Evolutionary conservation across 768 basidiomycete genomes (phyloP).

Genomic region (Lactifluus piperatus): DNA sequence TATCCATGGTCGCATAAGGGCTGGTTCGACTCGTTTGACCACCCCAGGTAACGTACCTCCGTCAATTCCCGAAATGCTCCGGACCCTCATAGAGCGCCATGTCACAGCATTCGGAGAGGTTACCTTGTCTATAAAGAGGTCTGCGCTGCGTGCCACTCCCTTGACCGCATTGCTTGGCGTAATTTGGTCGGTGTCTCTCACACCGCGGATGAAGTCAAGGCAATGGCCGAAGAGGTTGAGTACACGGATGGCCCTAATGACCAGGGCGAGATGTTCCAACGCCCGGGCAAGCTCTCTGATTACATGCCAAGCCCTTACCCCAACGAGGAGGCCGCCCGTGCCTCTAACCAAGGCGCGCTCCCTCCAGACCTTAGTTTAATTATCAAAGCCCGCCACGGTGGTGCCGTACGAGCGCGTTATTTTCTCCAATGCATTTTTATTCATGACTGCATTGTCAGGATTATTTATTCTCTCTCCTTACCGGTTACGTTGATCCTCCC

Average conservation of each 20-base stretch:
- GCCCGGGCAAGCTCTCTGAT: conserved; percentile 97
- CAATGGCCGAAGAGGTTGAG: conserved; percentile 94
- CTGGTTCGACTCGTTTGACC: conserved; percentile 85
- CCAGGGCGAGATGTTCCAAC: conserved; percentile 96
- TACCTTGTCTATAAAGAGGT: conserved; percentile 99
- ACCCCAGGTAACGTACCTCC: conserved; percentile 67
- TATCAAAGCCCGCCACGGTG: conserved; percentile 96
- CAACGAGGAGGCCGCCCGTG: conserved; percentile 95
- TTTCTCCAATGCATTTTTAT: background rate
- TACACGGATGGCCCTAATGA: conserved; percentile 94
- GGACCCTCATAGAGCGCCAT: conserved; percentile 14
- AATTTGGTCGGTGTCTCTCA: conserved; percentile 98
- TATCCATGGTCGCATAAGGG: conserved; percentile 95
- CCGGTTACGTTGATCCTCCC: conserved; percentile 94
- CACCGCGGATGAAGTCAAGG: conserved; percentile 80
- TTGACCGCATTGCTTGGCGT: conserved; percentile 99
- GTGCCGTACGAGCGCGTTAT: conserved; percentile 56
- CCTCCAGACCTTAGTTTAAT: conserved; percentile 98
- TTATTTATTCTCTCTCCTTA: conserved; percentile 94
- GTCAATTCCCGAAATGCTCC: conserved; percentile 4
- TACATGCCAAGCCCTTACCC: conserved; percentile 94
- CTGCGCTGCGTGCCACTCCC: conserved; percentile 96
- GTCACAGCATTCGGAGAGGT: conserved; percentile 79
- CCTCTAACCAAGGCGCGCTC: conserved; percentile 87
- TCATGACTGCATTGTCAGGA: conserved; percentile 44